Conservation (phyloP, 495 filamentous ascomycete genomes). For the Parachaetomium inaequale region DNA sequence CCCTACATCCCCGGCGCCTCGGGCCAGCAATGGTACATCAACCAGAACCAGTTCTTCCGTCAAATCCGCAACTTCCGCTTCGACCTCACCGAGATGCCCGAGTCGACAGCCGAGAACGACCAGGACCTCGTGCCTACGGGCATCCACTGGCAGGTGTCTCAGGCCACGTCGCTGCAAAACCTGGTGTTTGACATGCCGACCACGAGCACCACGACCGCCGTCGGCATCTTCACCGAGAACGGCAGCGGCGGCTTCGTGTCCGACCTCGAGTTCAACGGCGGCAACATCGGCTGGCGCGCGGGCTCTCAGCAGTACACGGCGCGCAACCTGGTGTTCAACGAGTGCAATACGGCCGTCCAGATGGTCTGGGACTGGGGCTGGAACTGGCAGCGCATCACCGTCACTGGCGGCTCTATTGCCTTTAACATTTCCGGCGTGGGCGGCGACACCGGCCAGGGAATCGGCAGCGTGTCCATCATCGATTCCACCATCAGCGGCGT, state of each 20-base stretch:
- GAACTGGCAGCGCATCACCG: slow-evolving; percentile 37
- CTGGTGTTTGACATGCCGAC: slow-evolving; percentile 36
- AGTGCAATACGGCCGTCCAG: slow-evolving; percentile 72
- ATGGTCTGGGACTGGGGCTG: slow-evolving; percentile 74
- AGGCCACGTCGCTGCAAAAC: slow-evolving; percentile 80
- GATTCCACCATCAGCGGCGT: slow-evolving; percentile 64
- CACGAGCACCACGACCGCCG: slow-evolving; percentile 12
- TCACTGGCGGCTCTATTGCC: slow-evolving; percentile 20
- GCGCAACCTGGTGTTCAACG: slow-evolving; percentile 60
- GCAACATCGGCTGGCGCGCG: slow-evolving; percentile 66
- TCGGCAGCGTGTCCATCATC: slow-evolving; percentile 67
- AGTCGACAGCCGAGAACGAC: slow-evolving; percentile 41
- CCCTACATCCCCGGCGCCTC: slow-evolving; percentile 45
- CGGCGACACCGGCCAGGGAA: slow-evolving; percentile 49
- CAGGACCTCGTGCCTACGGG: slow-evolving; percentile 42
- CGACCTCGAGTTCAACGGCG: slow-evolving; percentile 75
- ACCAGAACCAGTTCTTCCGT: slow-evolving; percentile 95
- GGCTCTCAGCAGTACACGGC: slow-evolving; percentile 56
- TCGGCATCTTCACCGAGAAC: slow-evolving; percentile 91
- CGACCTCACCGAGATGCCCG: slow-evolving; percentile 62
- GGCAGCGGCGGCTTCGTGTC: slow-evolving; percentile 76
- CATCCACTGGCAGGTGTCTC: slow-evolving; percentile 93
- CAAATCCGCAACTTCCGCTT: slow-evolving; percentile 87
- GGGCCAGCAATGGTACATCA: slow-evolving; percentile 54
- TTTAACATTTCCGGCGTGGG: slow-evolving; percentile 38